A percentile compares a stretch with the other conserved stretches of the same genome.
phyloP scores from a whole-genome alignment of 345 rosid species.

The Viola odorata region DNA sequence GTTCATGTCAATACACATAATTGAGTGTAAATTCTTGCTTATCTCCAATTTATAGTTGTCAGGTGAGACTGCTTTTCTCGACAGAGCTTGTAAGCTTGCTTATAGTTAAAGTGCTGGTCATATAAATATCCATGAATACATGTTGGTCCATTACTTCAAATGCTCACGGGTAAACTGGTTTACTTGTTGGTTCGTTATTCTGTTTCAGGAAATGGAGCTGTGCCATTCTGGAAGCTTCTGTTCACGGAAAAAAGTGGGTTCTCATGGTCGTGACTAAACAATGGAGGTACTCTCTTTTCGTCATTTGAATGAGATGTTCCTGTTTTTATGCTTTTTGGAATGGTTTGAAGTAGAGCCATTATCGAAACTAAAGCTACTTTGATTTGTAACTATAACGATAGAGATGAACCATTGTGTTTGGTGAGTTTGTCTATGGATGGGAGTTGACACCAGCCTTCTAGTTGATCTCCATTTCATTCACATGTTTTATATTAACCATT shows the following conservation, averaged over 20 bases:
- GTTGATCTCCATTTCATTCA: neutral
- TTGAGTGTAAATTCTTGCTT: neutral
- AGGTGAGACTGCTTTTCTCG: slow-evolving; percentile 13
- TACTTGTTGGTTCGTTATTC: no score
- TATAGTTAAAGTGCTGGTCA: neutral
- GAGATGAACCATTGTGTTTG: slow-evolving; percentile 1
- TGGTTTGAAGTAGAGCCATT: neutral
- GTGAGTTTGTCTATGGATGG: slow-evolving; percentile 12
- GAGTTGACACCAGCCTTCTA: slow-evolving; percentile 17
- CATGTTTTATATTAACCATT: neutral
- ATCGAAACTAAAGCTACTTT: slow-evolving; percentile 6
- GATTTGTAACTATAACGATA: slow-evolving; percentile 11
- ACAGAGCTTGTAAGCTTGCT: neutral
- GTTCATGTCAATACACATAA: neutral
- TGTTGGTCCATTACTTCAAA: no score
- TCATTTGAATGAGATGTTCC: no score
- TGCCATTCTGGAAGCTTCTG: neutral
- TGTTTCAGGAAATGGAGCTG: slow-evolving; percentile 6
- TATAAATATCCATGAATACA: neutral
- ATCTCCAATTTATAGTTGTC: neutral
- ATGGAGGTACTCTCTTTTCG: neutral
- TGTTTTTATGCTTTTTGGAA: neutral
- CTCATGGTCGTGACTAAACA: neutral
- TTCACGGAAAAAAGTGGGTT: neutral
- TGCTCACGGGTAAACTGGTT: no score